These are phyloP conservation scores for Penicillium goetzii DNA, from an alignment of 495 filamentous ascomycete genomes.

Conservation along the genomic window DNA sequence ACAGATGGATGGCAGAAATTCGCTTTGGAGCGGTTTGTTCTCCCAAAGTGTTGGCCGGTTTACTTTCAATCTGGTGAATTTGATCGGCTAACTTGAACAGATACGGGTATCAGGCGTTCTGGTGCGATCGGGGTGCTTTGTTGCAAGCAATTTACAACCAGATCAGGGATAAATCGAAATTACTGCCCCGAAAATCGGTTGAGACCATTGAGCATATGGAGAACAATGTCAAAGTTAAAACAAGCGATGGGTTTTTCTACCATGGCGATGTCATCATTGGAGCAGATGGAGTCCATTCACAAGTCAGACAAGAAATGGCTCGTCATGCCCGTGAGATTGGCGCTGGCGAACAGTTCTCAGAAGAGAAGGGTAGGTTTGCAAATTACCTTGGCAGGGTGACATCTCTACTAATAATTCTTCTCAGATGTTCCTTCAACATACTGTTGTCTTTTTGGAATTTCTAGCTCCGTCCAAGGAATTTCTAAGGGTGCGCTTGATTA, in stretches of 20 bases:
- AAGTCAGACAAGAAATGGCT: constrained; percentile 35
- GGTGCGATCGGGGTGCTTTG: too few species aligned
- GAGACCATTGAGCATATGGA: too few species aligned
- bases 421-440: constrained; percentile 10
- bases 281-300: not conserved
- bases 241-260: too few species aligned
- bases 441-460: constrained; percentile 20
- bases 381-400: not conserved
- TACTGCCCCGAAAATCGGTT: too few species aligned
- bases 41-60: not conserved
- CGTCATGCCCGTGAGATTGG: constrained; percentile 40
- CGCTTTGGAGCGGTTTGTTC: not conserved
- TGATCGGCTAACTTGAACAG: too few species aligned
- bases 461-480: not conserved
- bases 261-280: too few species aligned
- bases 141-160: too few species aligned
- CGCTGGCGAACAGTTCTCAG: constrained; percentile 11
- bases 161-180: too few species aligned
- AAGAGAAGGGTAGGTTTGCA: constrained; percentile 14
- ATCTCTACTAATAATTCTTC: not conserved
- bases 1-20: not conserved
- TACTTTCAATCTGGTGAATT: not conserved
- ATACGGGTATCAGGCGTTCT: too few species aligned
- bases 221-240: too few species aligned
- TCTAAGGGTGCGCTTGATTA: constrained; percentile 1